These are phyloP conservation scores for Sporothrix curviconia DNA, from an alignment of 2,329 filamentous ascomycete genomes.

Conservation along the genomic window DNA sequence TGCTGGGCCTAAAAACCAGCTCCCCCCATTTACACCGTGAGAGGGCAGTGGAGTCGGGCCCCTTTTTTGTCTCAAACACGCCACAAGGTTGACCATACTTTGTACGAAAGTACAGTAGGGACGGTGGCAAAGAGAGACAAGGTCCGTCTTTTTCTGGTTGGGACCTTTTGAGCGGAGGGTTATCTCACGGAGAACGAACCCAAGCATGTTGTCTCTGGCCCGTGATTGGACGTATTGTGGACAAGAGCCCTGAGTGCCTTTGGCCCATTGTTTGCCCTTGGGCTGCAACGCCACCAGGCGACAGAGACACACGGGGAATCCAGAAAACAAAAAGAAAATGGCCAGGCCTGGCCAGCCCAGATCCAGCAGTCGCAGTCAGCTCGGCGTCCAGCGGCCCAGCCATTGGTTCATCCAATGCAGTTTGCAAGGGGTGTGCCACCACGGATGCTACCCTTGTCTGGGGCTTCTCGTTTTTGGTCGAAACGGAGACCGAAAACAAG, in stretches of 20 bases:
- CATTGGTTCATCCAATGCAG: slow-evolving; percentile 5
- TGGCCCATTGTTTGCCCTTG: neutral
- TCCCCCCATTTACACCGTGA: neutral
- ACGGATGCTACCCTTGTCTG: neutral
- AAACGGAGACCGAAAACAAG: slow-evolving; percentile 5
- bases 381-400: slow-evolving; percentile 4
- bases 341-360: neutral
- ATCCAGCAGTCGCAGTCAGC: neutral
- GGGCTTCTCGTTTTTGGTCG: too few relatives aligned
- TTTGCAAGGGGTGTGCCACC: neutral
- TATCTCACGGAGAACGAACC: too few relatives aligned
- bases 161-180: too few relatives aligned
- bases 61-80: neutral
- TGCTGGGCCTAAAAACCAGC: too few relatives aligned
- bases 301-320: too few relatives aligned
- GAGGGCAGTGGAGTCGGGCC: neutral
- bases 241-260: too few relatives aligned
- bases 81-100: too few relatives aligned
- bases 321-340: too few relatives aligned
- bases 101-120: neutral
- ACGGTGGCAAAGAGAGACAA: neutral
- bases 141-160: too few relatives aligned
- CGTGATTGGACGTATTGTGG: too few relatives aligned
- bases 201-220: too few relatives aligned
- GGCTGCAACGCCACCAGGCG: neutral